Evolutionary conservation across 768 basidiomycete genomes (phyloP).

Genomic region (Butyriboletus loyo): DNA sequence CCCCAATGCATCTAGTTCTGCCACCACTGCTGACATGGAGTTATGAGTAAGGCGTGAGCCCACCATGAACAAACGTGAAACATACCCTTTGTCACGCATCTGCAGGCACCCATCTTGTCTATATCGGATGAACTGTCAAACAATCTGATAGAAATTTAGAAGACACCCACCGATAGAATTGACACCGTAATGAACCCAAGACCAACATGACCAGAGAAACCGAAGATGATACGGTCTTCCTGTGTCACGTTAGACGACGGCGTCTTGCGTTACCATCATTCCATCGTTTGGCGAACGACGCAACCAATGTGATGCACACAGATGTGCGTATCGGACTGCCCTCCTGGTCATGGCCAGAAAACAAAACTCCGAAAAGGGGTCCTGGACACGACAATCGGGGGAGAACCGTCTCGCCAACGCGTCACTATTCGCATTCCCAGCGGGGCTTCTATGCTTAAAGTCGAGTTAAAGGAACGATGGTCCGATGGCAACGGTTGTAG

Average conservation of each 20-base stretch:
- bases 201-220: neutral
- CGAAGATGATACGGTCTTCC: neutral
- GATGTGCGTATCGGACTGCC: too few species aligned
- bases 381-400: neutral
- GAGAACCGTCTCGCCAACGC: neutral
- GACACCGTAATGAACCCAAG: neutral
- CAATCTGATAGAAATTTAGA: constrained; percentile 4
- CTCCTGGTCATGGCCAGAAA: neutral
- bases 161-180: constrained; percentile 6
- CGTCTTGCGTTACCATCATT: neutral
- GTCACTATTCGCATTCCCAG: neutral
- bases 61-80: neutral
- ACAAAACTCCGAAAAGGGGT: constrained; percentile 1
- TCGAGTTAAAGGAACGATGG: neutral
- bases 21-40: constrained; percentile 5
- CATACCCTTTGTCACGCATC: neutral
- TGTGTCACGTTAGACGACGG: neutral
- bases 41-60: neutral
- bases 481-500: neutral
- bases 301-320: neutral
- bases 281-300: neutral
- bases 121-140: neutral
- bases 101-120: constrained; percentile 11
- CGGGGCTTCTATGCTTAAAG: too few species aligned
- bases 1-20: neutral